Conservation (phyloP, 495 filamentous ascomycete genomes). For the Podospora comata region DNA sequence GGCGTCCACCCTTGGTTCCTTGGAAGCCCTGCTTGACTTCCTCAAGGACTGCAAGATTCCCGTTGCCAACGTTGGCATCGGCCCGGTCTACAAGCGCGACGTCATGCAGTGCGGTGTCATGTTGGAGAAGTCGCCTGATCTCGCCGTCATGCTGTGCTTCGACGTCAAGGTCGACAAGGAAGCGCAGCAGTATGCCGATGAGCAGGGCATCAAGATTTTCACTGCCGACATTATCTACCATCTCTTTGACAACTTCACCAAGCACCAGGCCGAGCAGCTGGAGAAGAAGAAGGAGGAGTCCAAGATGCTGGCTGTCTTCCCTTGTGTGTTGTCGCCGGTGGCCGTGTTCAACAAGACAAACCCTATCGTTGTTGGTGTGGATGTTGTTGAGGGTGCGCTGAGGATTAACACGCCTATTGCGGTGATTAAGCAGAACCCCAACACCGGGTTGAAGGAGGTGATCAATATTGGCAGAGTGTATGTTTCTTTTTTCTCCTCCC, state of each 20-base stretch:
- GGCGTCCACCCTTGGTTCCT: constrained; percentile 93
- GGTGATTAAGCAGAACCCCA: constrained; percentile 73
- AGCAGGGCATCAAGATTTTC: constrained; percentile 96
- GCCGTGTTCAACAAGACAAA: constrained; percentile 98
- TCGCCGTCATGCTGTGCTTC: constrained; percentile 98
- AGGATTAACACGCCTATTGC: constrained; percentile 83
- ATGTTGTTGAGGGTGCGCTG: constrained; percentile 86
- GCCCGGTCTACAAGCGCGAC: constrained; percentile 97
- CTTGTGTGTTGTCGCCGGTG: constrained; percentile 82
- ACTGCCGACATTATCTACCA: constrained; percentile 99
- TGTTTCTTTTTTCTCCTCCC: constrained; percentile 39
- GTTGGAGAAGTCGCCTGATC: constrained; percentile 94
- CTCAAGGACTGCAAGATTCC: constrained; percentile 91
- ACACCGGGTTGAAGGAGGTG: constrained; percentile 77
- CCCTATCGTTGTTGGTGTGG: constrained; percentile 93
- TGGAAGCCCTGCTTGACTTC: constrained; percentile 97
- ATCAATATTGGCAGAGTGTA: constrained; percentile 91
- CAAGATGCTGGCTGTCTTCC: constrained; percentile 94
- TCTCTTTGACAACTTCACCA: constrained; percentile 93
- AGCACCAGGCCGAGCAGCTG: constrained; percentile 79
- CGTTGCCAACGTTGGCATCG: constrained; percentile 95
- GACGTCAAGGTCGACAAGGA: constrained; percentile 99
- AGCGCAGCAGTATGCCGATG: constrained; percentile 83
- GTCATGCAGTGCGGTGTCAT: constrained; percentile 95
- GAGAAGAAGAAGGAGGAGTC: constrained; percentile 94